Base-by-base conservation (phyloP, 495 filamentous ascomycete species). In the Terfezia claveryi region DNA sequence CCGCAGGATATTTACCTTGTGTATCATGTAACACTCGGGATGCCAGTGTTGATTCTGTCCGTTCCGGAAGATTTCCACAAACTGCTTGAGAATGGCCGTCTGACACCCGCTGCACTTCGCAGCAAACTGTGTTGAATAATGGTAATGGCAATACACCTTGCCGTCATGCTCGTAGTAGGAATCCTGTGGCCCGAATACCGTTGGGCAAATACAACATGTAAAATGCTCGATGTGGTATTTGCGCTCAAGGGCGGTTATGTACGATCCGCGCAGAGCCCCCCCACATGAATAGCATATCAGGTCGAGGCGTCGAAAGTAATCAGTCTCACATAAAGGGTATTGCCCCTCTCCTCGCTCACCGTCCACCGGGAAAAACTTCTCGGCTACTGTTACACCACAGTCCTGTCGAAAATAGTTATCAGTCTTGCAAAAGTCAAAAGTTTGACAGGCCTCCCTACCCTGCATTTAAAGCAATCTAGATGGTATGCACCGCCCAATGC, bases 171-270 rank as follows among this genome's bases (percentile, higher is more conserved):
- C 92, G 66, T 99, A 99, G 66, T 99, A 99, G 59, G 86, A 94
- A 68, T 99, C 92, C 62, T 91, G 84, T 10, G 92, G 91, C 44
- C 92, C 92, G 65, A 99, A 99, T 0, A 99, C 85, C 0, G 89
- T 94, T 6, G 89, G 87, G 66, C 92, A 99, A 53, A 94, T 80
- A 14, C 87, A 94, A 68, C 92, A 99, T 36, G 92, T 99, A 65
- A 99, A 99, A 69, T 99, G 92, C 62, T 96, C 91, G 57, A 99
- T 92, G 66, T 99, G 92, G 64, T 96, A 99, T 68, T 99, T 99
- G 52, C 84, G 82, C 58, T 99, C 92, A 37, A 96, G 74, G 8
- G 92, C 92, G 0, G 92, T 99, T 60, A 99, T 99, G 65, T 99
- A 99, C 20, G 92, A 96, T 6, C 91, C 92, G 46, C 92, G 86